Evolutionary conservation across 148 eudicot genomes (phyloP).

Genomic region (Pharnaceum exiguum): DNA sequence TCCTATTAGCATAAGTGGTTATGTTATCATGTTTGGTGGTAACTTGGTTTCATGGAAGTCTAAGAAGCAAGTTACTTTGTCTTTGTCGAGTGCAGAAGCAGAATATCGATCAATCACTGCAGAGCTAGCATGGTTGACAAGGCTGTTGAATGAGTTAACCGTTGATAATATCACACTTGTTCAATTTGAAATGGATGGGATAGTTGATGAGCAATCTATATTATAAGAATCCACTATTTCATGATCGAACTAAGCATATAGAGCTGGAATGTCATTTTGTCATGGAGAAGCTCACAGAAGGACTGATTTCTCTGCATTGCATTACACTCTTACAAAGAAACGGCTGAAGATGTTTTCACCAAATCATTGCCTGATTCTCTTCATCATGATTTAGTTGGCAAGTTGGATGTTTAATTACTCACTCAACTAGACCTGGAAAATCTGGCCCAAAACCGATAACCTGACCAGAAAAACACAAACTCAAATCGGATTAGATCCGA

Average conservation of each 20-base stretch:
- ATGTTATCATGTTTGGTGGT: neutral
- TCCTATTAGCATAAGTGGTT: neutral
- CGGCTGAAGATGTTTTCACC: neutral
- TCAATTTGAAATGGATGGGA: neutral
- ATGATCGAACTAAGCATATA: neutral
- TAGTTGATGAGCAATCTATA: neutral
- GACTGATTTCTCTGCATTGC: neutral
- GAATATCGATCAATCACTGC: neutral
- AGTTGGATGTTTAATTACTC: neutral
- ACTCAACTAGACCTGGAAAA: too few relatives aligned
- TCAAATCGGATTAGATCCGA: too few relatives aligned
- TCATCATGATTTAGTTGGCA: neutral
- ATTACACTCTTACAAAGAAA: neutral
- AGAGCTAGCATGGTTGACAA: neutral
- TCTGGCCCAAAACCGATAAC: too few relatives aligned
- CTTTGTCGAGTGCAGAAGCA: neutral
- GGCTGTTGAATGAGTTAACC: neutral
- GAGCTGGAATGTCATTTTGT: too few relatives aligned
- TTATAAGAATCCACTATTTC: neutral
- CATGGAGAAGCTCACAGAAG: neutral
- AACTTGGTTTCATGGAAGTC: too few relatives aligned
- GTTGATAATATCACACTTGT: neutral
- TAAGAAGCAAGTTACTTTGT: neutral
- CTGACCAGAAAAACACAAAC: too few relatives aligned
- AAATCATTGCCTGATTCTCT: neutral